Evolutionary conservation across 257 asterid species (phyloP), one percentile per base, ranked within the genome.

Genomic region (Primulina eburnea): DNA sequence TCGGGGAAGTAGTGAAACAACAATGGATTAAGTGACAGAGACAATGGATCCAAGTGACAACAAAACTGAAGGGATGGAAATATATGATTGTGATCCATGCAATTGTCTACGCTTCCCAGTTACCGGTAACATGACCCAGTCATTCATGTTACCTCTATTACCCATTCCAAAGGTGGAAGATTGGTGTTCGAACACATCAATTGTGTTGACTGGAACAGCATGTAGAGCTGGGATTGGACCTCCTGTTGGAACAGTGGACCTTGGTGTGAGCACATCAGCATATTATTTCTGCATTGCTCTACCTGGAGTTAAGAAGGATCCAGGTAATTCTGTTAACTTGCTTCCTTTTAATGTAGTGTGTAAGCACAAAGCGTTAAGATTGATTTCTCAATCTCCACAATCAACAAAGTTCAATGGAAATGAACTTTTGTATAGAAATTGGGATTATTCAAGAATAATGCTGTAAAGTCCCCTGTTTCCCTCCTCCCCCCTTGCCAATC

Each of bases 291-390:
- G 95, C 75, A 71, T 89, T 57, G 87, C 98, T 84, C 77, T 90
- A 73, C 98, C 98, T 65, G 98, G 98, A 76, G 97, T 89, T 72
- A 89, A 81, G 84, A 87, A 85, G 70, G 97, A 89, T 75, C 92
- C 90, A 32, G 95, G 98, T 92, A 77, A 20, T 59, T 64, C 66
- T 40, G 34, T 55, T 53, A 17, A 14, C 38, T 32, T 33, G 14
- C 12, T 24, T 37, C 56, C 61, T 17, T 65, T 34, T 18, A 20
- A 10, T 59, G 63, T 64, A 6, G 11, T 52, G 57, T 57, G 16
- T 21, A 0, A 67, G 55, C 52, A 8, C 30, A 38, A 20, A 40
- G 2, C 5, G 2, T 11, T 40, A 11, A 17, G 14, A 40, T 40
- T 40, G 2, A 40, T 2, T 40, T 9, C 16, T 40, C 17, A 40